Evolutionary conservation across 306 rosid species (phyloP).

Genomic region (Argentina anserina): DNA sequence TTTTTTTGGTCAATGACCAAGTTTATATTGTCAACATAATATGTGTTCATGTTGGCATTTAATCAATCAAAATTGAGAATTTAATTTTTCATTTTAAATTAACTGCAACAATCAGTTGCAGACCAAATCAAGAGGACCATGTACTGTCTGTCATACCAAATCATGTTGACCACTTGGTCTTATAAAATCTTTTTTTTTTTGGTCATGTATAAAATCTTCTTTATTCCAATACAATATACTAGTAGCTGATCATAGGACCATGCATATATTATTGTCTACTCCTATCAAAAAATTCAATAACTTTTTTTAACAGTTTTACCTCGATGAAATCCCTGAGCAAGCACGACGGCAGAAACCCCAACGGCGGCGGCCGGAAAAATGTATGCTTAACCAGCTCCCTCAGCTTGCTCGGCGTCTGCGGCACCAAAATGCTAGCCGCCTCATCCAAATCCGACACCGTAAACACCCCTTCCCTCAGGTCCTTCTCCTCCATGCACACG

Average conservation of each 20-base stretch:
- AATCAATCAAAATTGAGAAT: background rate
- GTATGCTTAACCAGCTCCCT: conserved; percentile 44
- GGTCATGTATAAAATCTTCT: background rate
- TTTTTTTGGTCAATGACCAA: too few relatives aligned
- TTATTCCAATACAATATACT: background rate
- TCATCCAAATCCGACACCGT: conserved; percentile 59
- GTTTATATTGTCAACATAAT: background rate
- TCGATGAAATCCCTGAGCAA: conserved; percentile 63
- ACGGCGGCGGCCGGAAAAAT: conserved; percentile 35
- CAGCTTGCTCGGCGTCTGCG: conserved; percentile 51
- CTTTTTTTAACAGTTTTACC: conserved; percentile 30
- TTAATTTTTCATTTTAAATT: background rate
- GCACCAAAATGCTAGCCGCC: conserved; percentile 64
- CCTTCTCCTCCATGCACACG: conserved; percentile 77
- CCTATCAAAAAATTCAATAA: too few relatives aligned
- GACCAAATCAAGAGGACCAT: too few relatives aligned
- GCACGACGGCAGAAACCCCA: conserved; percentile 61
- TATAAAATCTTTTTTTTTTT: too few relatives aligned
- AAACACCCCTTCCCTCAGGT: conserved; percentile 56
- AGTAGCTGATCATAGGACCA: background rate
- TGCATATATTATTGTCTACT: background rate
- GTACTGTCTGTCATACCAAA: background rate
- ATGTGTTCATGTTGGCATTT: background rate
- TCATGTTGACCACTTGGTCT: background rate
- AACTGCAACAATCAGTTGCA: background rate